These are phyloP conservation scores for Picea sitchensis DNA, from an alignment of 75 land plant genomes.

Conservation along the genomic window DNA sequence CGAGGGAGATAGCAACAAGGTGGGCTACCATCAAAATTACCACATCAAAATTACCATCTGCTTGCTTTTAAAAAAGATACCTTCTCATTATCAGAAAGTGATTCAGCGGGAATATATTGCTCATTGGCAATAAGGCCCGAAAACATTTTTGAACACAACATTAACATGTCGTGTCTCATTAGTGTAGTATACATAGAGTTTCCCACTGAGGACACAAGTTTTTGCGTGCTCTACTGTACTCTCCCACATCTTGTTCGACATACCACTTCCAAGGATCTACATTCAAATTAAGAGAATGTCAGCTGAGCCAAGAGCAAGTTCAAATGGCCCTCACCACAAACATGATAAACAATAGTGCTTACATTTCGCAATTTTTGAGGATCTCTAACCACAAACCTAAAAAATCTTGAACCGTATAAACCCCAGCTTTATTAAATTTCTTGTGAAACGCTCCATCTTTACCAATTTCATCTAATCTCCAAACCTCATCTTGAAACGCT, in stretches of 20 bases:
- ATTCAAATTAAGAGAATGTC: conserved; percentile 13
- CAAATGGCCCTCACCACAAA: neutral
- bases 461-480: conserved; percentile 96
- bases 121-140: conserved; percentile 67
- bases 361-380: conserved; percentile 71
- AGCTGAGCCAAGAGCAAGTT: neutral
- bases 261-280: conserved; percentile 92
- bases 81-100: conserved; percentile 83
- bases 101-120: conserved; percentile 69
- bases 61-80: conserved; percentile 18
- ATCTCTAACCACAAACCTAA: conserved; percentile 74
- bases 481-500: conserved; percentile 83
- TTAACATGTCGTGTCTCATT: conserved; percentile 68
- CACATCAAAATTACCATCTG: neutral
- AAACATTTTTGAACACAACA: conserved; percentile 80
- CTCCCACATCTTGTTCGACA: conserved; percentile 99
- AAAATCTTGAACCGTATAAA: conserved; percentile 82
- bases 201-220: conserved; percentile 89
- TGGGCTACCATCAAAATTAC: conserved; percentile 51
- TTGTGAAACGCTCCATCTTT: conserved; percentile 98
- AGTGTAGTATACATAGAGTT: conserved; percentile 74
- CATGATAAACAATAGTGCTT: conserved; percentile 17
- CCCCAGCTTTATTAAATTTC: conserved; percentile 55
- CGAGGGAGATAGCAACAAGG: too few relatives aligned
- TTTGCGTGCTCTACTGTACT: conserved; percentile 89